A percentile compares a stretch with the other conserved stretches of the same genome.
phyloP scores from a whole-genome alignment of 2,329 filamentous ascomycete species.

The Beauveria rudraprayagi region DNA sequence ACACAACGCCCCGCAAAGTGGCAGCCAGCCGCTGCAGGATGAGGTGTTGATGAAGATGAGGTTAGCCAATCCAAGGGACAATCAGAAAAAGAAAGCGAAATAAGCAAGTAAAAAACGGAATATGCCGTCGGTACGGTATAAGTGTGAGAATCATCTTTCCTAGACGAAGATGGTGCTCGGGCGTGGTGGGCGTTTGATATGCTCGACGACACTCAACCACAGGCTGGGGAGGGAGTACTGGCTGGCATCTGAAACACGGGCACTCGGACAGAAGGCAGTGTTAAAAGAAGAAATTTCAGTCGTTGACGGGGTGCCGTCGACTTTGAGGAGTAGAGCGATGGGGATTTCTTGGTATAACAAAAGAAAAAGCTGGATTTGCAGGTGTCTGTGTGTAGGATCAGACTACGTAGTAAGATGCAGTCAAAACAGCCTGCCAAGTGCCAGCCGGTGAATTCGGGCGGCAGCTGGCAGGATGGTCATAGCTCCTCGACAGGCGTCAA shows the following conservation, averaged over 20 bases:
- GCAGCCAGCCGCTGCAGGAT: neutral
- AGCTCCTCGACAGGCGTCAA: conserved; percentile 5
- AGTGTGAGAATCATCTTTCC: neutral
- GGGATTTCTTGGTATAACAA: neutral
- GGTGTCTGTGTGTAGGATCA: neutral
- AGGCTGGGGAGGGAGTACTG: neutral
- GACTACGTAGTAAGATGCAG: neutral
- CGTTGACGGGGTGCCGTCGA: conserved; percentile 5
- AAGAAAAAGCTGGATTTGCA: conserved; percentile 1
- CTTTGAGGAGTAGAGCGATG: neutral
- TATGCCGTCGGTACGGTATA: neutral
- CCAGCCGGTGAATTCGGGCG: neutral
- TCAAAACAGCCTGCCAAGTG: conserved; percentile 2
- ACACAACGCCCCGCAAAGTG: conserved; percentile 5
- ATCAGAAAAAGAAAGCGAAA: neutral
- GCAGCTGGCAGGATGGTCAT: conserved; percentile 9
- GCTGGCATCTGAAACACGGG: conserved; percentile 3
- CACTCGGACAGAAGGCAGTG: conserved; percentile 1
- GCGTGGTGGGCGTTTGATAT: conserved; percentile 3
- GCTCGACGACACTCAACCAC: neutral
- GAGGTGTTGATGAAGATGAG: neutral
- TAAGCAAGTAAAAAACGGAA: neutral
- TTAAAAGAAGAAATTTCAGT: conserved; percentile 4
- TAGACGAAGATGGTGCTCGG: neutral
- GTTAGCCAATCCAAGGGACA: neutral